phyloP scores from a whole-genome alignment of 2,329 filamentous ascomycete genomes.

The Chalaropsis thielavioides region DNA sequence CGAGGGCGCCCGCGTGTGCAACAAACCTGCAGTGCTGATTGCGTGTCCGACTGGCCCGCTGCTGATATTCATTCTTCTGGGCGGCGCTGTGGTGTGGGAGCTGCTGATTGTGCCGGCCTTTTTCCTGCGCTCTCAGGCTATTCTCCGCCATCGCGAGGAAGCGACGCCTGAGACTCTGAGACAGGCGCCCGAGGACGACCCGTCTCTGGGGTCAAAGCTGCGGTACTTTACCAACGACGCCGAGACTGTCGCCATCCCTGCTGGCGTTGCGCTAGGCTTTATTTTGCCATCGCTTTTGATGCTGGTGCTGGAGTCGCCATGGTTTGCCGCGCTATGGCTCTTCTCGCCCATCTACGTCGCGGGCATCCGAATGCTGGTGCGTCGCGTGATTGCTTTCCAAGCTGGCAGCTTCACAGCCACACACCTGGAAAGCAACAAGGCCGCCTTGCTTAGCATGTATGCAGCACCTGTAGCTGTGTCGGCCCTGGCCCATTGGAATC shows the following conservation, averaged over 20 bases:
- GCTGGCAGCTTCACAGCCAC: constrained; percentile 14
- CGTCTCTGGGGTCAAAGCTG: constrained; percentile 23
- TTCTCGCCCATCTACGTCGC: constrained; percentile 38
- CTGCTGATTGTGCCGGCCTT: constrained; percentile 37
- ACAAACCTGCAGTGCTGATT: constrained; percentile 26
- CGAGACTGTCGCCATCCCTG: constrained; percentile 44
- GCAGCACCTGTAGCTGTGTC: constrained; percentile 32
- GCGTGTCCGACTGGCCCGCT: constrained; percentile 29
- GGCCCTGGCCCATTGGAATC: constrained; percentile 29
- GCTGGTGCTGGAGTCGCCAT: constrained; percentile 29
- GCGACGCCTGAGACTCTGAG: constrained; percentile 19
- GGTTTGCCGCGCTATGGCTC: constrained; percentile 33
- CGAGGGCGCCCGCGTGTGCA: constrained; percentile 34
- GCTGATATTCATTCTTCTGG: constrained; percentile 35
- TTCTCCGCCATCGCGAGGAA: constrained; percentile 23
- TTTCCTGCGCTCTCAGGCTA: constrained; percentile 29
- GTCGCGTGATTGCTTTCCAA: constrained; percentile 21
- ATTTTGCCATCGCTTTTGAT: constrained; percentile 33
- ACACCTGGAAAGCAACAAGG: constrained; percentile 31
- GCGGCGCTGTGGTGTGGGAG: constrained; percentile 38
- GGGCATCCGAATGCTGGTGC: constrained; percentile 28
- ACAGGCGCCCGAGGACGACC: constrained; percentile 21
- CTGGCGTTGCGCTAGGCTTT: constrained; percentile 34
- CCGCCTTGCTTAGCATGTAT: constrained; percentile 31
- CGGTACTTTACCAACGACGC: constrained; percentile 29